Evolutionary conservation across 768 basidiomycete species (phyloP).

Genomic region (Pholiota molesta): DNA sequence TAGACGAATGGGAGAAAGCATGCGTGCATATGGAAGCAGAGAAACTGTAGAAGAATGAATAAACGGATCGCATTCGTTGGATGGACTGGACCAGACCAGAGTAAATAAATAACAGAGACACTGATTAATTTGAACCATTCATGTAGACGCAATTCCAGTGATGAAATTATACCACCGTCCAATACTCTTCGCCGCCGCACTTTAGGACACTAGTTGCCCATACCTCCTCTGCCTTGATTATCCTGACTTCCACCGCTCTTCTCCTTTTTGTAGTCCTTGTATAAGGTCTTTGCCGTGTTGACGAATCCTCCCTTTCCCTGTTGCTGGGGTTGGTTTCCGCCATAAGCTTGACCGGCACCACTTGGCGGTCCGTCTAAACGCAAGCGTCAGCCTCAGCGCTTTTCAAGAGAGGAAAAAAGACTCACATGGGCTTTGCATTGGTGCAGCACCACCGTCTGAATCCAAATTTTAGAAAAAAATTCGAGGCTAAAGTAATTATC

Average conservation of each 20-base stretch:
- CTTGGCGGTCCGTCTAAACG: background rate
- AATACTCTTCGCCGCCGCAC: constrained; percentile 9
- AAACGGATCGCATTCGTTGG: no score
- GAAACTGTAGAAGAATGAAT: no score
- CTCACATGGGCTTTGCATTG: background rate
- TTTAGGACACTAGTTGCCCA: constrained; percentile 5
- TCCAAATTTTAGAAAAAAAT: background rate
- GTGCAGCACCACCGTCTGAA: background rate
- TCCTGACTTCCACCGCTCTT: background rate
- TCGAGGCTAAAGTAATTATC: background rate
- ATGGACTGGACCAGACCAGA: no score
- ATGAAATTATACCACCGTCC: background rate
- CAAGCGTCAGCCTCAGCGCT: background rate
- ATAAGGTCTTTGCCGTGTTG: constrained; percentile 15
- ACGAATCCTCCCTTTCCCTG: constrained; percentile 14
- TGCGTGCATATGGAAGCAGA: no score
- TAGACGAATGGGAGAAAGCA: no score
- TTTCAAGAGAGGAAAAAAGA: background rate
- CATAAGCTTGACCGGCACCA: background rate
- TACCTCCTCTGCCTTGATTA: constrained; percentile 6
- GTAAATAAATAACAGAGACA: no score
- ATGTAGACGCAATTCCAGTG: background rate
- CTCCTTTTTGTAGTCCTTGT: constrained; percentile 16
- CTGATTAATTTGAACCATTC: no score
- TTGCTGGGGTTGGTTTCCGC: background rate